Conservation (phyloP, 1,284 basidiomycete species). For the Omphalotus olearius region DNA sequence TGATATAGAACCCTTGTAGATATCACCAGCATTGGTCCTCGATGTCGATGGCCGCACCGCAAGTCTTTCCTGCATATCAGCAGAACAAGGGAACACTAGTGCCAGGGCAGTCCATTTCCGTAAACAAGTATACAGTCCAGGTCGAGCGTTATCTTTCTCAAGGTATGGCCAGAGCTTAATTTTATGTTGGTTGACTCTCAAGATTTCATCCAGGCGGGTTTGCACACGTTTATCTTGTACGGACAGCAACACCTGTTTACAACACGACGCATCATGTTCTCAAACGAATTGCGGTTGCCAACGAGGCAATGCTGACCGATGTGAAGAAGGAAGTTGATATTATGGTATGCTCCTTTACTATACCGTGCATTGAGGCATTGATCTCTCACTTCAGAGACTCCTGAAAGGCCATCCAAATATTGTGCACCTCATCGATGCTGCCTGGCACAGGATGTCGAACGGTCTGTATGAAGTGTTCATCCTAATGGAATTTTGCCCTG, state of each 20-base stretch:
- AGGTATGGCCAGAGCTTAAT: constrained; percentile 46
- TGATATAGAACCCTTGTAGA: too few relatives aligned
- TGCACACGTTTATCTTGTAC: constrained; percentile 96
- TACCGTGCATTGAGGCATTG: constrained; percentile 22
- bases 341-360: constrained; percentile 66
- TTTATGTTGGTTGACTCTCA: constrained; percentile 9
- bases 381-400: constrained; percentile 54
- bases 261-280: constrained; percentile 94
- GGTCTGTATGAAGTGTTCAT: constrained; percentile 96
- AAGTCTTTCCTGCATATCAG: constrained; percentile 29
- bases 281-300: constrained; percentile 93
- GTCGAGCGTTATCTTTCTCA: constrained; percentile 87
- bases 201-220: constrained; percentile 75
- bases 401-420: constrained; percentile 90
- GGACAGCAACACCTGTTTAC: constrained; percentile 81
- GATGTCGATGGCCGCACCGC: constrained; percentile 31
- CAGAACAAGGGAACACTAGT: constrained; percentile 64
- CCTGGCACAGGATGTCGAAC: constrained; percentile 78
- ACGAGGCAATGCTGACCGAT: constrained; percentile 86
- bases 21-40: too few relatives aligned
- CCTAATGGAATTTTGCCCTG: constrained; percentile 95
- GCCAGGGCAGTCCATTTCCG: constrained; percentile 83
- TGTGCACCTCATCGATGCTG: constrained; percentile 92
- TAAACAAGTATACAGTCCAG: constrained; percentile 87
- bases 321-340: constrained; percentile 98